A percentile compares a stretch with the other conserved stretches of the same genome.
phyloP scores from a whole-genome alignment of 352 stramenopile species.

The Pythium periplocum region DNA sequence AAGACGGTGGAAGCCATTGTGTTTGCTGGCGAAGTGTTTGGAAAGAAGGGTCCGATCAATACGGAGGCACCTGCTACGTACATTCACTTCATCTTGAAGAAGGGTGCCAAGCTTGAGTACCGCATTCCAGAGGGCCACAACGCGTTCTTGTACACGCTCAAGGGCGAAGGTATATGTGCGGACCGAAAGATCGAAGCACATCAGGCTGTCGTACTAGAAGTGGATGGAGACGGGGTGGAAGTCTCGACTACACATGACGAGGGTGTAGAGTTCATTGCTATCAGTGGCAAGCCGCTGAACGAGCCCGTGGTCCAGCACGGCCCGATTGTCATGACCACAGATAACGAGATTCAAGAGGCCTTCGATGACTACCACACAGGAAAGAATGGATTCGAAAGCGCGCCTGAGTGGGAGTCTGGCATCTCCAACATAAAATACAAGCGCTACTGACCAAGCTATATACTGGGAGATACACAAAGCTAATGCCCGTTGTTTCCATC shows the following conservation, averaged over 20 bases:
- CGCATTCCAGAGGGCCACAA: slow-evolving; percentile 24
- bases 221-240: slow-evolving; percentile 19
- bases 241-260: slow-evolving; percentile 14
- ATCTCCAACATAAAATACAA: slow-evolving; percentile 13
- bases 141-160: slow-evolving; percentile 25
- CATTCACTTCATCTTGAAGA: slow-evolving; percentile 29
- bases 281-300: slow-evolving; percentile 44
- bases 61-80: slow-evolving; percentile 25
- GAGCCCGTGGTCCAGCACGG: slow-evolving; percentile 62
- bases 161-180: slow-evolving; percentile 3
- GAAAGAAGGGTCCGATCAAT: slow-evolving; percentile 20
- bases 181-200: slow-evolving; percentile 8
- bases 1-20: slow-evolving; percentile 26
- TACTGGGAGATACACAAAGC: too few species aligned
- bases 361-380: slow-evolving; percentile 17
- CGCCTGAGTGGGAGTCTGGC: slow-evolving; percentile 36
- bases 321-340: slow-evolving; percentile 71
- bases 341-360: slow-evolving; percentile 42
- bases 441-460: too few species aligned
- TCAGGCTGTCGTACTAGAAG: slow-evolving; percentile 18
- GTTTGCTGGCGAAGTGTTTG: slow-evolving; percentile 31
- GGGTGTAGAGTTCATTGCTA: slow-evolving; percentile 44
- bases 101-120: slow-evolving; percentile 18
- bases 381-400: slow-evolving; percentile 52
- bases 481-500: too few species aligned